A percentile compares a stretch with the other conserved stretches of the same genome.
Evolutionary conservation across 1,139 yeast species (phyloP).

Genomic region (Magnusiomyces clavatus): DNA sequence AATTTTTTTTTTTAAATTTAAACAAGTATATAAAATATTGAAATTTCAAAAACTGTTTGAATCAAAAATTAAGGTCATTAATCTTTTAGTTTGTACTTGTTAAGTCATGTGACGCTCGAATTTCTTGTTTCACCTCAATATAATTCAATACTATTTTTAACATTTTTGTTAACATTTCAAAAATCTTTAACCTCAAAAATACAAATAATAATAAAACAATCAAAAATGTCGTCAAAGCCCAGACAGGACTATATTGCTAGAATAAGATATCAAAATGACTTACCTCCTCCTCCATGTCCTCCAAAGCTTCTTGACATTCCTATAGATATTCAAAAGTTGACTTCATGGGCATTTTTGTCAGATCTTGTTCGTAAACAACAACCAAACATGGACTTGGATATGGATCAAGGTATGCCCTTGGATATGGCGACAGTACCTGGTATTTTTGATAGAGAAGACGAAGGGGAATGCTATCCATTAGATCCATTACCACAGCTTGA

Average conservation of each 20-base stretch:
- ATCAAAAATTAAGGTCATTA: too few relatives aligned
- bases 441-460: constrained; percentile 56
- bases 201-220: too few relatives aligned
- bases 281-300: constrained; percentile 91
- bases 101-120: too few relatives aligned
- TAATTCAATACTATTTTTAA: too few relatives aligned
- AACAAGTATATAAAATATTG: too few relatives aligned
- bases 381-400: constrained; percentile 54
- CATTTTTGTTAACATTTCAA: too few relatives aligned
- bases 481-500: constrained; percentile 40
- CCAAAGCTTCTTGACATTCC: constrained; percentile 68
- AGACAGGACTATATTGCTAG: constrained; percentile 86
- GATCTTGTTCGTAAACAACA: constrained; percentile 73
- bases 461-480: constrained; percentile 27
- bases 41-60: too few relatives aligned
- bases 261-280: constrained; percentile 72
- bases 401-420: constrained; percentile 75
- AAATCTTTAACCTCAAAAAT: too few relatives aligned
- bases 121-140: too few relatives aligned
- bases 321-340: constrained; percentile 37
- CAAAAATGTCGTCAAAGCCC: constrained; percentile 7
- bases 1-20: too few relatives aligned
- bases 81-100: too few relatives aligned
- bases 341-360: constrained; percentile 58
- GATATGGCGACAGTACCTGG: constrained; percentile 65